A percentile compares a stretch with the other conserved stretches of the same genome.
These are phyloP conservation scores for Hypholoma sublateritium DNA, from an alignment of 768 basidiomycete genomes.

Conservation along the genomic window DNA sequence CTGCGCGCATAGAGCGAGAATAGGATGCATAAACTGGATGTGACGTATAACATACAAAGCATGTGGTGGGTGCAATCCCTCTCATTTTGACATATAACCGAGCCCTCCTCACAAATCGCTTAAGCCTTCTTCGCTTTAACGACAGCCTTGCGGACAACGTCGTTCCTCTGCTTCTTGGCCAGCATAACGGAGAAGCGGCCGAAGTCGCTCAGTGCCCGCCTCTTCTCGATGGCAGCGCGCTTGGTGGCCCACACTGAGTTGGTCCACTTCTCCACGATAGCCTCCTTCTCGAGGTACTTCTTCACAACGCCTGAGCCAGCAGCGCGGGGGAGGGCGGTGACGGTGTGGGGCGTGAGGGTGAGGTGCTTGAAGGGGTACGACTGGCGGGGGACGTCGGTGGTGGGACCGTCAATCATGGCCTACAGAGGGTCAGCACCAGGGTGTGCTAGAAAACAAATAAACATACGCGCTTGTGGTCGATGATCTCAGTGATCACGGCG, in stretches of 20 bases:
- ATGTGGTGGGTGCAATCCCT: conserved; percentile 4
- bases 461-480: conserved; percentile 97
- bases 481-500: conserved; percentile 95
- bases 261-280: conserved; percentile 84
- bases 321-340: conserved; percentile 83
- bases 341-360: conserved; percentile 81
- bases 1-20: background rate
- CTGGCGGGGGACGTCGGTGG: conserved; percentile 90
- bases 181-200: conserved; percentile 87
- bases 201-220: conserved; percentile 85
- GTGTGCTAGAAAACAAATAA: background rate
- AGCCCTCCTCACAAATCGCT: conserved; percentile 1
- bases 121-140: conserved; percentile 42
- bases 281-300: conserved; percentile 88
- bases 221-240: conserved; percentile 69
- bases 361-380: conserved; percentile 90
- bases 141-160: conserved; percentile 70
- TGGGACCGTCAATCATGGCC: conserved; percentile 96
- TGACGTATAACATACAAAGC: conserved; percentile 6
- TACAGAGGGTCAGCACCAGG: conserved; percentile 26
- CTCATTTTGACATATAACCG: conserved; percentile 10
- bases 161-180: conserved; percentile 85
- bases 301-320: conserved; percentile 81
- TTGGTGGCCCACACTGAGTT: conserved; percentile 87
- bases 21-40: background rate